Conservation (phyloP, 2,329 filamentous ascomycete species). For the Ascochyta lentis region DNA sequence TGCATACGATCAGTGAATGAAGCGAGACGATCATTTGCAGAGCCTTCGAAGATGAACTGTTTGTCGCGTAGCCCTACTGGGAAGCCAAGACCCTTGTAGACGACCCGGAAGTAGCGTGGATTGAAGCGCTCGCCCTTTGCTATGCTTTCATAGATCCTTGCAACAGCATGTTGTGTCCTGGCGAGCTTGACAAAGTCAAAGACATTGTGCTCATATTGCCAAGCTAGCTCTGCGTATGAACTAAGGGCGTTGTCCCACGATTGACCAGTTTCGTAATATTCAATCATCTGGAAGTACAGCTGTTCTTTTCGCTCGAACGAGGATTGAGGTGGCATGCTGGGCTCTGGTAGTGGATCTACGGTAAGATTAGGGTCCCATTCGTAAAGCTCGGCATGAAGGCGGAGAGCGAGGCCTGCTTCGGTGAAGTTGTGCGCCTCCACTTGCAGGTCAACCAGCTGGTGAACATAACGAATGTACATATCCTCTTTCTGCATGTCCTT, state of each 20-base stretch:
- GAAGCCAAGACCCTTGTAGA: slow-evolving; percentile 89
- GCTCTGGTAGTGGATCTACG: slow-evolving; percentile 72
- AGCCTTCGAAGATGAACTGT: slow-evolving; percentile 89
- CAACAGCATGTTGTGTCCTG: slow-evolving; percentile 86
- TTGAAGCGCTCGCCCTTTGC: slow-evolving; percentile 79
- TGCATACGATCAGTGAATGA: slow-evolving; percentile 92
- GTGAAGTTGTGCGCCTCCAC: slow-evolving; percentile 77
- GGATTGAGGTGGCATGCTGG: slow-evolving; percentile 80
- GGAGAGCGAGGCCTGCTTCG: slow-evolving; percentile 86
- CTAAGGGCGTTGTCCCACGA: slow-evolving; percentile 88
- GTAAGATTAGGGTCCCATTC: slow-evolving; percentile 81
- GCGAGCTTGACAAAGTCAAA: slow-evolving; percentile 95
- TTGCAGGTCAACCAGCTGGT: slow-evolving; percentile 84
- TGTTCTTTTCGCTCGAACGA: slow-evolving; percentile 92
- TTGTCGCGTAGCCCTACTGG: slow-evolving; percentile 82
- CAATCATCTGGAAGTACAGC: slow-evolving; percentile 93
- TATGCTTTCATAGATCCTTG: slow-evolving; percentile 88
- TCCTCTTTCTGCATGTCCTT: slow-evolving; percentile 97
- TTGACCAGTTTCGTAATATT: slow-evolving; percentile 91
- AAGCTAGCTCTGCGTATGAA: slow-evolving; percentile 87
- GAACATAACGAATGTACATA: slow-evolving; percentile 94
- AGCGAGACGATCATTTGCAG: slow-evolving; percentile 75
- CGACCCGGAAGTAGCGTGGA: slow-evolving; percentile 89
- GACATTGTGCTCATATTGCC: slow-evolving; percentile 87
- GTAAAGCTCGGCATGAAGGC: slow-evolving; percentile 90